Conservation (phyloP, 768 basidiomycete species). For the Phylloporus sp. region DNA sequence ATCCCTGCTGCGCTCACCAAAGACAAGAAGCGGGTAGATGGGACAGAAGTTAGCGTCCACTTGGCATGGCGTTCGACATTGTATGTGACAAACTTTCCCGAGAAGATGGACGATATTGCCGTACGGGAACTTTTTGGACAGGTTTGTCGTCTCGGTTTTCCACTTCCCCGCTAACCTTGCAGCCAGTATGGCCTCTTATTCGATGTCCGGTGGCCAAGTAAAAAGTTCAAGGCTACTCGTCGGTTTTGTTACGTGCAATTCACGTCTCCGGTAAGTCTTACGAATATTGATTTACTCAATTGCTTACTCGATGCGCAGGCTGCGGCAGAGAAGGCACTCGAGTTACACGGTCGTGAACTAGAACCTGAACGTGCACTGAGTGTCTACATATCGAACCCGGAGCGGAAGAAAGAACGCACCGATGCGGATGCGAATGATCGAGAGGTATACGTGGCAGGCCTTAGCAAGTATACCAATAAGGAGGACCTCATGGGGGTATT, state of each 20-base stretch:
- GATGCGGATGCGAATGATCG: constrained; percentile 81
- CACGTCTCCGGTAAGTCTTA: constrained; percentile 65
- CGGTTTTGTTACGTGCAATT: constrained; percentile 96
- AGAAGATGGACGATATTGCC: constrained; percentile 69
- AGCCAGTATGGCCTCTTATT: constrained; percentile 83
- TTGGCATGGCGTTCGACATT: constrained; percentile 92
- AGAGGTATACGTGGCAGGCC: constrained; percentile 85
- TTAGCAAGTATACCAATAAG: constrained; percentile 75
- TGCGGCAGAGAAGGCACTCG: constrained; percentile 73
- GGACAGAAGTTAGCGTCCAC: constrained; percentile 77
- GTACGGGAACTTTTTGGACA: constrained; percentile 75
- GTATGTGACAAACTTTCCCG: constrained; percentile 95
- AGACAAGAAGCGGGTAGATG: constrained; percentile 85
- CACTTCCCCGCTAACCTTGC: constrained; percentile 1
- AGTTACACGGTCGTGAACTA: constrained; percentile 72
- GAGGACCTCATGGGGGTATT: constrained; percentile 79
- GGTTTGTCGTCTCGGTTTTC: constrained; percentile 39
- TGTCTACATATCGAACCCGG: constrained; percentile 88
- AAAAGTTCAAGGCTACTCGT: constrained; percentile 87
- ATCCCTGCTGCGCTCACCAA: constrained; percentile 87
- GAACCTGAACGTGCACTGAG: constrained; percentile 64
- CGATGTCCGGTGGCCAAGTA: constrained; percentile 97
- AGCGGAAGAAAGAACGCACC: constrained; percentile 82
- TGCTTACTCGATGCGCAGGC: constrained; percentile 33
- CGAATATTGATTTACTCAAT: not conserved